These are phyloP conservation scores for Suillus spraguei DNA, from an alignment of 768 basidiomycete species.

Conservation along the genomic window DNA sequence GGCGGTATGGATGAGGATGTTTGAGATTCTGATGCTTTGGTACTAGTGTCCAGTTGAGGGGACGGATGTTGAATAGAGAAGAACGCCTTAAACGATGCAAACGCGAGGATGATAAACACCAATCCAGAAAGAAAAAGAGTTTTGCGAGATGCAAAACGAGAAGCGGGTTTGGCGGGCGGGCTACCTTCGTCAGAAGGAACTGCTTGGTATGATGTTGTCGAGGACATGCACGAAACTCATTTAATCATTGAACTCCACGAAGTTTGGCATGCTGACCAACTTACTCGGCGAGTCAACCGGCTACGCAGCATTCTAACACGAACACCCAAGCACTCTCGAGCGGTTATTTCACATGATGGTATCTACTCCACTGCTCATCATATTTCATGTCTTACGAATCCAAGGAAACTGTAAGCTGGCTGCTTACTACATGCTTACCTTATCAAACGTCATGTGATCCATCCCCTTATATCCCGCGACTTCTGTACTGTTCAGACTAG, in stretches of 20 bases:
- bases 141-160: conserved; percentile 31
- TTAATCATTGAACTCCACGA: background rate
- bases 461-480: too few species aligned
- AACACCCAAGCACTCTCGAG: background rate
- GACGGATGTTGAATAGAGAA: background rate
- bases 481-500: too few species aligned
- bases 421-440: too few species aligned
- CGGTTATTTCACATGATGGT: background rate
- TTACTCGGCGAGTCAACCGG: background rate
- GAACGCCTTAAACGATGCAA: conserved; percentile 48
- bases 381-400: background rate
- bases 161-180: conserved; percentile 21
- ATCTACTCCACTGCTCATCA: background rate
- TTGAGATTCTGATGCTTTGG: conserved; percentile 15
- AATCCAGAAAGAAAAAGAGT: conserved; percentile 38
- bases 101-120: conserved; percentile 36
- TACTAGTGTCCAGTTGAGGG: conserved; percentile 8
- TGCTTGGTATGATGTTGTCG: conserved; percentile 19
- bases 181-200: conserved; percentile 22
- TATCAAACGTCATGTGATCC: too few species aligned
- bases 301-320: background rate
- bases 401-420: background rate
- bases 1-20: conserved; percentile 14
- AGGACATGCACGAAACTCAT: conserved; percentile 23
- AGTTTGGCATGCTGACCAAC: conserved; percentile 7